Evolutionary conservation across 2,329 filamentous ascomycete species (phyloP).

Genomic region (Leptographium radiaticola): DNA sequence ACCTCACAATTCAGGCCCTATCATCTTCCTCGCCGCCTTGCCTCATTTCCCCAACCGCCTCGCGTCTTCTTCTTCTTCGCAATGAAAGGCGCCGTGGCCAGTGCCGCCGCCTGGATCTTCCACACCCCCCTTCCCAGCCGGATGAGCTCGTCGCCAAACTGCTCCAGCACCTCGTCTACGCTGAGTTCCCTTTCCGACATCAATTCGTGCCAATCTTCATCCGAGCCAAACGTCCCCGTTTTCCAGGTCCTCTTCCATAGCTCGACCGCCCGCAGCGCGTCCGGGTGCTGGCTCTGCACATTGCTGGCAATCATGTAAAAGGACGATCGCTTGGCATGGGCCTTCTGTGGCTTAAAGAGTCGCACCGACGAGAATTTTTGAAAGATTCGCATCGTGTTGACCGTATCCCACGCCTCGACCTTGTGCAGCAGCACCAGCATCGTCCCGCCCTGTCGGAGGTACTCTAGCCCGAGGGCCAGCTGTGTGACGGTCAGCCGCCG

Average conservation of each 20-base stretch:
- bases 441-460: conserved; percentile 31
- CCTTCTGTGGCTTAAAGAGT: conserved; percentile 29
- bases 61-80: background rate
- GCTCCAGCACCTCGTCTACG: conserved; percentile 17
- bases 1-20: no score
- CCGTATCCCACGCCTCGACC: conserved; percentile 26
- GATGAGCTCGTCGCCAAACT: conserved; percentile 23
- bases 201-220: conserved; percentile 14
- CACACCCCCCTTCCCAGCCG: conserved; percentile 20
- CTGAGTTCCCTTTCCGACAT: conserved; percentile 5
- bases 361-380: conserved; percentile 25
- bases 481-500: conserved; percentile 23
- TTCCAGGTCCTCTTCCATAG: conserved; percentile 28
- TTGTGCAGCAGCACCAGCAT: conserved; percentile 39
- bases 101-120: conserved; percentile 20
- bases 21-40: no score
- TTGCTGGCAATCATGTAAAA: conserved; percentile 39
- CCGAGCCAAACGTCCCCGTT: conserved; percentile 23
- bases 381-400: conserved; percentile 25
- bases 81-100: conserved; percentile 1
- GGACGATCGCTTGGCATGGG: conserved; percentile 29
- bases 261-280: conserved; percentile 22
- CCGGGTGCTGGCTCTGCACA: conserved; percentile 19
- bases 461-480: conserved; percentile 31
- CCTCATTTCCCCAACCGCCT: no score